These are phyloP conservation scores for Barbatosphaeria neglecta DNA, from an alignment of 495 filamentous ascomycete species.

Conservation along the genomic window DNA sequence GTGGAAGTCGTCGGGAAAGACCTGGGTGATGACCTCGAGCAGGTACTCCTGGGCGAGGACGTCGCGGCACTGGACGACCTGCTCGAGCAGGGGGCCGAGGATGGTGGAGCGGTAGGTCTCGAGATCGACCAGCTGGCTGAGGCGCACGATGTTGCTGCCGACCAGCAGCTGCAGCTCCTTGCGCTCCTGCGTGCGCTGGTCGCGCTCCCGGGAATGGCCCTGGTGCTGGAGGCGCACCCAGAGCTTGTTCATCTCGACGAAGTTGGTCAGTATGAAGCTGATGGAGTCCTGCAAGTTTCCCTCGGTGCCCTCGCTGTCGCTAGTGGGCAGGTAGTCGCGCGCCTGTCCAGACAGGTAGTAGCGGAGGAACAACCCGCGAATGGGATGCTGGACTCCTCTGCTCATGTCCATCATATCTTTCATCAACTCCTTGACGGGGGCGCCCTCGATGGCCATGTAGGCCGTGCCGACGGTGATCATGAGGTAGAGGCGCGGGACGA, in stretches of 20 bases:
- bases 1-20: slow-evolving; percentile 97
- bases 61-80: slow-evolving; percentile 96
- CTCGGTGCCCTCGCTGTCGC: slow-evolving; percentile 81
- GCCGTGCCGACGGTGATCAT: slow-evolving; percentile 99
- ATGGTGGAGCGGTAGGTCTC: slow-evolving; percentile 88
- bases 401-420: slow-evolving; percentile 99
- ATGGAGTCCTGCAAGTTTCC: slow-evolving; percentile 96
- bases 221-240: slow-evolving; percentile 98
- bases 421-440: slow-evolving; percentile 98
- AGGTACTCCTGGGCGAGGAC: slow-evolving; percentile 96
- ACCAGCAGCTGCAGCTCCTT: slow-evolving; percentile 92
- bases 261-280: slow-evolving; percentile 94
- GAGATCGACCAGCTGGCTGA: slow-evolving; percentile 92
- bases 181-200: slow-evolving; percentile 83
- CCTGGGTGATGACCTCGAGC: slow-evolving; percentile 94
- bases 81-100: slow-evolving; percentile 77
- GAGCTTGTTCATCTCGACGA: slow-evolving; percentile 99
- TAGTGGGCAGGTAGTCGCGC: slow-evolving; percentile 71
- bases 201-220: slow-evolving; percentile 87
- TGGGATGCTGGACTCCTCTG: slow-evolving; percentile 90
- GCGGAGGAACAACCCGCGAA: slow-evolving; percentile 84
- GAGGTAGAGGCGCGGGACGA: slow-evolving; percentile 88
- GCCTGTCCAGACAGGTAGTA: slow-evolving; percentile 95
- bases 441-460: slow-evolving; percentile 97
- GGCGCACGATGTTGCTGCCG: slow-evolving; percentile 85